Evolutionary conservation across 805 yeast species (phyloP), one percentile per base, ranked within the genome.

Genomic region (Candida dajiaensis): DNA sequence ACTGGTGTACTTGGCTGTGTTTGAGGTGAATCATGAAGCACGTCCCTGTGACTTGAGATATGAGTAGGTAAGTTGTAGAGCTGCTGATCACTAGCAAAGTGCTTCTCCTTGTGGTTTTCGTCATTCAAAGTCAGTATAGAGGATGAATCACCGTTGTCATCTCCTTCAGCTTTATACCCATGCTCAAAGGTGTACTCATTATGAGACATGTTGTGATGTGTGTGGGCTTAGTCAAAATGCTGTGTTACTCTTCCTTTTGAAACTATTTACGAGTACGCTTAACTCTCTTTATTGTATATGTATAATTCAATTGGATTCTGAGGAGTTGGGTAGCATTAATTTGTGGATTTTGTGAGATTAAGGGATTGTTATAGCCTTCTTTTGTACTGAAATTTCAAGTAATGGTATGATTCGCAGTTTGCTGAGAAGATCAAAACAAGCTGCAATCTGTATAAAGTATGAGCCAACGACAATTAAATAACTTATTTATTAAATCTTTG

Each of bases 1-100:
- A 56, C 58, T 1, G 63, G 64, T 0, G 63, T 55, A 8, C 59
- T 45, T 18, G 63, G 61, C 16, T 42, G 50, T 13, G 53, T 52
- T 41, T 42, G 39, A 1, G 46, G 20, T 6, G 38, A 16, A 15
- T 46, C 47, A 20, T 36, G 15, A 9, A 46, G 31, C 1, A 44
- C 50, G 13, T 50, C 59, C 16, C 51, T 49, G 31, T 57, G 60
- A 35, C 52, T 47, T 15, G 60, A 57, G 11, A 58, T 54, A 38
- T 53, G 61, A 4, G 59, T 58, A 11, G 62, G 58, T 12, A 58
- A 43, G 20, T 52, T 50, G 43, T 54, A 56, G 1, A 36, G 36
- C 36, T 33, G 36, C 10, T 33, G 36, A 16, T 33, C 36, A 16
- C 36, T 33, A 11, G 20, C 20, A 8, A 33, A 33, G 20, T 33